A percentile compares a stretch with the other conserved stretches of the same genome.
These are phyloP conservation scores for Agrostemma githago DNA, from an alignment of 148 eudicot species.

Conservation along the genomic window DNA sequence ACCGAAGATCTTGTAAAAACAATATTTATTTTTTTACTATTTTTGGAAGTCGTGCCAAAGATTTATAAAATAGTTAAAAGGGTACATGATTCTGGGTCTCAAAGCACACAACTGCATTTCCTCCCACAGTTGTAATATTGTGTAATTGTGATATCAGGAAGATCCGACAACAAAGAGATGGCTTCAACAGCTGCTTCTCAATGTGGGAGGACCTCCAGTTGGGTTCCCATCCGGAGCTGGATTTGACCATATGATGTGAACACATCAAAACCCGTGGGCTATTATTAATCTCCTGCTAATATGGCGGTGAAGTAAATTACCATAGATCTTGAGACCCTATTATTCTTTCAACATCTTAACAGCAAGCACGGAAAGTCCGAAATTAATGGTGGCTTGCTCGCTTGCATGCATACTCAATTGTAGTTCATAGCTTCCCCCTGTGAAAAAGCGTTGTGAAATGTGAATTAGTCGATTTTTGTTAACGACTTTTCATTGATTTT, in stretches of 20 bases:
- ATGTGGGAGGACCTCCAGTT: conserved; percentile 60
- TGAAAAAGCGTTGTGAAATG: not conserved
- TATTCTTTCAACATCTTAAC: not conserved
- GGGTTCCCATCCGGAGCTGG: conserved; percentile 60
- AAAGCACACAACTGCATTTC: not conserved
- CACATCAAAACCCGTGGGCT: not conserved
- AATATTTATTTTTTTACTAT: too few species aligned
- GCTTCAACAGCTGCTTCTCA: conserved; percentile 77
- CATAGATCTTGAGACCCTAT: not conserved
- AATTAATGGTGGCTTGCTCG: not conserved
- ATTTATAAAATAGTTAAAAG: too few species aligned
- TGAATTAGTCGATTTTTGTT: not conserved
- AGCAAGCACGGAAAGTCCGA: too few species aligned
- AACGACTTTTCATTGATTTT: not conserved
- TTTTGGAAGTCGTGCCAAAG: too few species aligned
- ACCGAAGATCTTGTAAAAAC: too few species aligned
- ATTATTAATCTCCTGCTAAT: not conserved
- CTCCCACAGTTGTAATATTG: not conserved
- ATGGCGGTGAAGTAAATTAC: not conserved
- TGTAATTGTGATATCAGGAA: conserved; percentile 47
- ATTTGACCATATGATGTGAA: conserved; percentile 57
- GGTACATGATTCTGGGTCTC: too few species aligned
- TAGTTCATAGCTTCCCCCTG: not conserved
- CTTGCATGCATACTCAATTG: not conserved
- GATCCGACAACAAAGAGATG: conserved; percentile 89